phyloP scores from a whole-genome alignment of 331 rosid genomes.

The Stylosanthes scabra region DNA sequence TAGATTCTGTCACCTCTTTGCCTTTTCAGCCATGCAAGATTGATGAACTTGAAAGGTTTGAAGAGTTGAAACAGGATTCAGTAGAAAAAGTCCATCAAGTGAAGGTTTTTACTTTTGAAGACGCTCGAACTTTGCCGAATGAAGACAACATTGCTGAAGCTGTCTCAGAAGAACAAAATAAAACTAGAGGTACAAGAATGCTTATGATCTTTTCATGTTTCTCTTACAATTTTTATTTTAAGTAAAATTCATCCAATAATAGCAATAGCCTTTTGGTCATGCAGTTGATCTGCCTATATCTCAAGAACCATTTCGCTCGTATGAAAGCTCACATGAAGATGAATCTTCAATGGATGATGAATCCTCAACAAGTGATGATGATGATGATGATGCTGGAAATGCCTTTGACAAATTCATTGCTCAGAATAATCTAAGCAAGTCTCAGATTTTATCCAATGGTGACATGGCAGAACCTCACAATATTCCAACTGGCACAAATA shows the following conservation, averaged over 20 bases:
- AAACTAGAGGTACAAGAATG: slow-evolving; percentile 55
- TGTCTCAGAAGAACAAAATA: slow-evolving; percentile 39
- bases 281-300: slow-evolving; percentile 46
- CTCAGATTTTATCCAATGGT: slow-evolving; percentile 32
- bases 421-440: slow-evolving; percentile 48
- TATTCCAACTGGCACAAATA: slow-evolving; percentile 51
- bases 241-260: slow-evolving; percentile 21
- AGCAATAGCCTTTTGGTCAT: slow-evolving; percentile 34
- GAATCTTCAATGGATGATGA: slow-evolving; percentile 51
- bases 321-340: slow-evolving; percentile 46
- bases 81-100: slow-evolving; percentile 31
- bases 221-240: not conserved
- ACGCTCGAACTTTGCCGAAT: slow-evolving; percentile 26
- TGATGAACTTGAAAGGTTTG: slow-evolving; percentile 43
- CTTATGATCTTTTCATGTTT: slow-evolving; percentile 20
- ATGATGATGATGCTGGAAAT: slow-evolving; percentile 40
- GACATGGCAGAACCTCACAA: slow-evolving; percentile 43
- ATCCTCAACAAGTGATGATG: slow-evolving; percentile 53
- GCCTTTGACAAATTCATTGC: slow-evolving; percentile 47
- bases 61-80: slow-evolving; percentile 39
- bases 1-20: slow-evolving; percentile 60
- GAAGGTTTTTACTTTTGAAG: slow-evolving; percentile 31
- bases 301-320: slow-evolving; percentile 34
- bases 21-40: slow-evolving; percentile 37
- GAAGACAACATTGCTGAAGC: slow-evolving; percentile 32